A percentile compares a stretch with the other conserved stretches of the same genome.
Evolutionary conservation across 306 rosid genomes (phyloP).

Genomic region (Inga oerstediana): DNA sequence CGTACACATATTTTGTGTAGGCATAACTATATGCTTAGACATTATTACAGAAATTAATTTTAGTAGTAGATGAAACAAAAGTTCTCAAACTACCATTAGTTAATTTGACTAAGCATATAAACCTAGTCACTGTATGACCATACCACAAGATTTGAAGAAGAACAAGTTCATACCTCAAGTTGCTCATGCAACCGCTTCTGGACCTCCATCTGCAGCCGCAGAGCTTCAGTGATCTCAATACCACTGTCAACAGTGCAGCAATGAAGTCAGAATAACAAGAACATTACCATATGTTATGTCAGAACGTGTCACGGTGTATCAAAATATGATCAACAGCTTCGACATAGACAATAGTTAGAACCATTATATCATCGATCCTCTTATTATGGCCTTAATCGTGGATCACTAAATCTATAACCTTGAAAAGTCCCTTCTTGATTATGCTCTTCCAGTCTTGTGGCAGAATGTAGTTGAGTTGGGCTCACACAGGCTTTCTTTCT

Average conservation of each 20-base stretch:
- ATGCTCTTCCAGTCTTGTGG: neutral
- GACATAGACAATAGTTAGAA: neutral
- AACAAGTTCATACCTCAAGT: constrained; percentile 74
- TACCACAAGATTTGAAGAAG: constrained; percentile 23
- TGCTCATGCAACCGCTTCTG: constrained; percentile 97
- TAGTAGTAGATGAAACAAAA: neutral
- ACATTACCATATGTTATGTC: constrained; percentile 5
- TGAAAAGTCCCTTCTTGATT: constrained; percentile 17
- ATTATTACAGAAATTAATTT: neutral
- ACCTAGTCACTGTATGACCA: neutral
- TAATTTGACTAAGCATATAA: neutral
- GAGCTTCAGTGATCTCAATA: constrained; percentile 94
- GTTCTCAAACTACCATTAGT: neutral
- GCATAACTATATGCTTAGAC: neutral
- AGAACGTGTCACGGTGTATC: neutral
- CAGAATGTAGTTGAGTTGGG: constrained; percentile 1
- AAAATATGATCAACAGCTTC: constrained; percentile 20
- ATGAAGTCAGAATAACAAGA: constrained; percentile 32
- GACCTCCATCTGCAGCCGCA: constrained; percentile 99
- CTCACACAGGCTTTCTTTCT: neutral
- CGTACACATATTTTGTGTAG: neutral
- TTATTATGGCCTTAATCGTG: constrained; percentile 16
- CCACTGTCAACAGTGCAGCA: constrained; percentile 57
- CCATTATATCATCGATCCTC: constrained; percentile 24
- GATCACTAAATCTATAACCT: constrained; percentile 15